Conservation (phyloP, 2,329 filamentous ascomycete species). For the Aspergillus costaricaensis region DNA sequence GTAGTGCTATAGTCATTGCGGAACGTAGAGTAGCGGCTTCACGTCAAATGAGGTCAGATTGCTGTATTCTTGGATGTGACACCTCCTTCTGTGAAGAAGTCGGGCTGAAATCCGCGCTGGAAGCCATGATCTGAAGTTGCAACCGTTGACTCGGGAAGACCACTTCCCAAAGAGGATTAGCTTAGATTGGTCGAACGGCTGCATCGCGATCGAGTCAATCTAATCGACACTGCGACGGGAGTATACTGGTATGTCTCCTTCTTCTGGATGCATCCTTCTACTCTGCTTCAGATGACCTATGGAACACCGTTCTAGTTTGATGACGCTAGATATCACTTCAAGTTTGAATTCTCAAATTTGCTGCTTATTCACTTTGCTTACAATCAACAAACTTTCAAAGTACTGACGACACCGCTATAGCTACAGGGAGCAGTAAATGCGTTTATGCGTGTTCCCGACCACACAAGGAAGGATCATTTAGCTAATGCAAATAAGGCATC, state of each 20-base stretch:
- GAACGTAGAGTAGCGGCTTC: neutral
- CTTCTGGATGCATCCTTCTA: too few species aligned
- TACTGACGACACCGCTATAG: neutral
- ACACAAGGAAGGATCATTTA: constrained; percentile 1
- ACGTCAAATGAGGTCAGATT: neutral
- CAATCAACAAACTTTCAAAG: neutral
- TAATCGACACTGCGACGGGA: neutral
- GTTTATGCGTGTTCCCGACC: neutral
- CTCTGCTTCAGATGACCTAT: too few species aligned
- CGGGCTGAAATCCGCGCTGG: neutral
- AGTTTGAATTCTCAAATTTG: neutral
- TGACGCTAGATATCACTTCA: neutral
- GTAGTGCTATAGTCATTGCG: constrained; percentile 20
- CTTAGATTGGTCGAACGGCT: neutral
- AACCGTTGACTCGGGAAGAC: neutral
- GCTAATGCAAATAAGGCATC: neutral
- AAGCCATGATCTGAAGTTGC: neutral
- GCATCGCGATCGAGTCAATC: neutral
- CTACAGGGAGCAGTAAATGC: neutral
- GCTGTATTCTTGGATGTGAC: neutral
- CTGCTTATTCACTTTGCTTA: neutral
- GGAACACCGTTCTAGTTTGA: too few species aligned
- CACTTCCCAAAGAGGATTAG: neutral
- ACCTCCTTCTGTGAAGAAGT: neutral
- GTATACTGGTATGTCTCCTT: neutral